A percentile compares a stretch with the other conserved stretches of the same genome.
Evolutionary conservation across 1,139 yeast species (phyloP).

Genomic region (Kodamaea arcana): DNA sequence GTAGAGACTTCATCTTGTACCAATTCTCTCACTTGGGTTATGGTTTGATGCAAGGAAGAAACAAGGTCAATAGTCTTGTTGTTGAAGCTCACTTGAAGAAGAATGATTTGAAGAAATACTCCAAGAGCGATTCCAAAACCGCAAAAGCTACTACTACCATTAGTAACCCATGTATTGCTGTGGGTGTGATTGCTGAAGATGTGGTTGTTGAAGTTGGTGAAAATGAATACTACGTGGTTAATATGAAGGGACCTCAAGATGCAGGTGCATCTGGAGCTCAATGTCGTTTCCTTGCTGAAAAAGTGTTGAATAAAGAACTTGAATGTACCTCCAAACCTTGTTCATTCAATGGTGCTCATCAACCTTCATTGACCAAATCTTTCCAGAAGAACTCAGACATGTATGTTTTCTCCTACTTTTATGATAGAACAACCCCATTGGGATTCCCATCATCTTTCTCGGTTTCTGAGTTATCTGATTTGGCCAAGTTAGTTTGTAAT

Average conservation of each 20-base stretch:
- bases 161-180: conserved; percentile 83
- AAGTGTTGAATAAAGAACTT: conserved; percentile 75
- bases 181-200: conserved; percentile 52
- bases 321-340: conserved; percentile 77
- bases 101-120: conserved; percentile 24
- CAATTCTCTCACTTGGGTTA: conserved; percentile 95
- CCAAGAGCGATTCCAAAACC: conserved; percentile 35
- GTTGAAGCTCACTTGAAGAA: conserved; percentile 46
- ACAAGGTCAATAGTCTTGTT: conserved; percentile 65
- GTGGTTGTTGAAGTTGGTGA: conserved; percentile 53
- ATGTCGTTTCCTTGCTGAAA: conserved; percentile 82
- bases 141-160: conserved; percentile 41
- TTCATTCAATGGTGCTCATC: conserved; percentile 95
- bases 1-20: conserved; percentile 74
- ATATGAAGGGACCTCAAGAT: conserved; percentile 63
- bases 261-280: conserved; percentile 48
- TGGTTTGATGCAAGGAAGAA: conserved; percentile 92
- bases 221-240: conserved; percentile 53
- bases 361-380: conserved; percentile 79
- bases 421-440: conserved; percentile 87
- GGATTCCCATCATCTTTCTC: conserved; percentile 94
- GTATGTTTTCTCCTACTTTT: conserved; percentile 88
- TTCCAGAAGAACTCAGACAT: conserved; percentile 70
- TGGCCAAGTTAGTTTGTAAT: conserved; percentile 79
- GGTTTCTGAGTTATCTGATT: conserved; percentile 73